Evolutionary conservation across 2,329 filamentous ascomycete genomes (phyloP).

Genomic region (Mycosphaerelloides madeirae): DNA sequence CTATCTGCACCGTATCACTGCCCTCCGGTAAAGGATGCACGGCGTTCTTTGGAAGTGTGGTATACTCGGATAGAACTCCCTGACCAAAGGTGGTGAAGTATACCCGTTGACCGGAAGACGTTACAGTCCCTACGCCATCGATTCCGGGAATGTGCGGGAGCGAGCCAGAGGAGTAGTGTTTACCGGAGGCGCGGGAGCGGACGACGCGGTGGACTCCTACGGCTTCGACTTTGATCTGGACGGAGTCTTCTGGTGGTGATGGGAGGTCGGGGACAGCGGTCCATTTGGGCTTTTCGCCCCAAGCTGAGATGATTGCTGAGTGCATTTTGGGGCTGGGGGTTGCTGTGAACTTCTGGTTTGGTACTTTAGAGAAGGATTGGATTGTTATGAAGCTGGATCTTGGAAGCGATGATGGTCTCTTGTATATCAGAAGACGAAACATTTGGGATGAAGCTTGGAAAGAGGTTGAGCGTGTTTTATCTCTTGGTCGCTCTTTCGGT

Average conservation of each 20-base stretch:
- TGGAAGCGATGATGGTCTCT: too few relatives aligned
- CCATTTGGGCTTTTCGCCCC: conserved; percentile 36
- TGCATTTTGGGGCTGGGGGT: conserved; percentile 26
- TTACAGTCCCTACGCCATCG: conserved; percentile 48
- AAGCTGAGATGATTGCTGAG: conserved; percentile 39
- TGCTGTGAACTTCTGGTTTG: too few relatives aligned
- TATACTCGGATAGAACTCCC: conserved; percentile 45
- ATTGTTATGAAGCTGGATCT: too few relatives aligned
- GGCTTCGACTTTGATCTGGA: conserved; percentile 51
- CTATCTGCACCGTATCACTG: conserved; percentile 48
- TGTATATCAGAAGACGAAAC: too few relatives aligned
- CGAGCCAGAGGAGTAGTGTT: conserved; percentile 49
- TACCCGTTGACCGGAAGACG: conserved; percentile 44
- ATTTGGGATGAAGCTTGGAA: too few relatives aligned
- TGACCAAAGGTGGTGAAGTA: conserved; percentile 46
- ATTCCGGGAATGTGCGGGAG: conserved; percentile 51
- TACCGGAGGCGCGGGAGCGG: conserved; percentile 49
- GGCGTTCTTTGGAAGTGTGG: conserved; percentile 45
- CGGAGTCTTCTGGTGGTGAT: conserved; percentile 33
- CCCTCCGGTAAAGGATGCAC: conserved; percentile 41
- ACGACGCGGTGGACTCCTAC: conserved; percentile 53
- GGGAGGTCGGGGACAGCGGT: conserved; percentile 33
- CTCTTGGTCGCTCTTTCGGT: too few relatives aligned
- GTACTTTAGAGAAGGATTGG: too few relatives aligned
- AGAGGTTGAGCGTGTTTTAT: too few relatives aligned